Evolutionary conservation across 2,329 filamentous ascomycete genomes (phyloP), one percentile per base, ranked within the genome.

Genomic region (Lecanicillium sp.): DNA sequence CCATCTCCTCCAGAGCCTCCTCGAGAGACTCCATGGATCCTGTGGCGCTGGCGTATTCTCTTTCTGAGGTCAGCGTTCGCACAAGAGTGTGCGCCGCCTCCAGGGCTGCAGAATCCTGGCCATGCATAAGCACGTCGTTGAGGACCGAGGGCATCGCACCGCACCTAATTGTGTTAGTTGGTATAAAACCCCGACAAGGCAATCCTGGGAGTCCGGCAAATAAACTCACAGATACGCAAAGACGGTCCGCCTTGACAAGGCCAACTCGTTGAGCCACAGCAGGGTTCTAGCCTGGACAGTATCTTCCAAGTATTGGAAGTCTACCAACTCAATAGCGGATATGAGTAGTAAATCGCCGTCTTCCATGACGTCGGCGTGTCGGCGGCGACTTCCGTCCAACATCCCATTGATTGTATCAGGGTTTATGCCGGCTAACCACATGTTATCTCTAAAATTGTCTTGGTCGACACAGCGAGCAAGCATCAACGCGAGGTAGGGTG

Each of bases 231-330:
- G 59, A 51, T 78, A 72, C 37, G 77, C 55, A 20, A 84, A 69
- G 8, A 85, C 79, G 7, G 68, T 64, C 3, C 81, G 78, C 19
- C 81, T 68, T 17, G 68, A 68, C 9, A 60, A 56, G 3, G 80
- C 79, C 23, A 86, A 62, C 42, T 75, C 68, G 44, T 77, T 78
- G 29, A 86, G 68, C 78, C 81, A 84, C 14, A 67, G 59, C 3
- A 86, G 64, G 14, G 71, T 77, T 12, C 79, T 71, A 36, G 75
- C 74, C 59, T 86, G 82, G 15, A 81, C 71, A 2, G 69, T 68
- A 48, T 85, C 81, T 49, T 86, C 82, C 7, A 84, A 66, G 49
- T 77, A 77, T 48, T 78, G 75, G 56, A 86, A 86, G 58, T 86
- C 83, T 9, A 86, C 75, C 35, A 86, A 68, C 57, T 78, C 75